phyloP scores from a whole-genome alignment of 106 monocot species.

The Gastrodia elata region DNA sequence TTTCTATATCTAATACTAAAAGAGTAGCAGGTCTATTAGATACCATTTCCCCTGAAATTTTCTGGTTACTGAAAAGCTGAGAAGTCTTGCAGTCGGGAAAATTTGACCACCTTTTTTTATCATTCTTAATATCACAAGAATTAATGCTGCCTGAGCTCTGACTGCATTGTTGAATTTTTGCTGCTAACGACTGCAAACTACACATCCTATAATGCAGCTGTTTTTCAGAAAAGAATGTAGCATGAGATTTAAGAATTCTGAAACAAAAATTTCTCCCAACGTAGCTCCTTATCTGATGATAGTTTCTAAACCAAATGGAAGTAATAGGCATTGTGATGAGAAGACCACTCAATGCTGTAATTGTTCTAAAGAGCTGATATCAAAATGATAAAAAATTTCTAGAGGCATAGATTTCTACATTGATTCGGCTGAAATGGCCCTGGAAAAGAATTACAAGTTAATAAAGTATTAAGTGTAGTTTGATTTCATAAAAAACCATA shows the following conservation, averaged over 20 bases:
- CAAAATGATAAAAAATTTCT: background rate
- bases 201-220: slow-evolving; percentile 18
- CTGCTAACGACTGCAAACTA: slow-evolving; percentile 12
- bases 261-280: slow-evolving; percentile 18
- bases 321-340: slow-evolving; percentile 51
- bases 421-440: background rate
- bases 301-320: slow-evolving; percentile 44
- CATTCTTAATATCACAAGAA: slow-evolving; percentile 10
- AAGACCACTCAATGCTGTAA: slow-evolving; percentile 13
- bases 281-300: slow-evolving; percentile 41
- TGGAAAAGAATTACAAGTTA: slow-evolving; percentile 6
- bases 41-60: slow-evolving; percentile 19
- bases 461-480: background rate
- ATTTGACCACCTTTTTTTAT: slow-evolving; percentile 12
- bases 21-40: slow-evolving; percentile 55
- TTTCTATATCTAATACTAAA: slow-evolving; percentile 89
- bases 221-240: slow-evolving; percentile 15
- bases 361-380: background rate
- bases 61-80: slow-evolving; percentile 21
- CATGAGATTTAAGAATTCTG: slow-evolving; percentile 25
- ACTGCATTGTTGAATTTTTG: slow-evolving; percentile 28
- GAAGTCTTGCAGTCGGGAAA: slow-evolving; percentile 29
- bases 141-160: slow-evolving; percentile 22
- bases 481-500: background rate
- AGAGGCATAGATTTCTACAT: background rate